A percentile compares a stretch with the other conserved stretches of the same genome.
These are phyloP conservation scores for Tubosaeta brunneosetosa DNA, from an alignment of 768 basidiomycete species.

Conservation along the genomic window DNA sequence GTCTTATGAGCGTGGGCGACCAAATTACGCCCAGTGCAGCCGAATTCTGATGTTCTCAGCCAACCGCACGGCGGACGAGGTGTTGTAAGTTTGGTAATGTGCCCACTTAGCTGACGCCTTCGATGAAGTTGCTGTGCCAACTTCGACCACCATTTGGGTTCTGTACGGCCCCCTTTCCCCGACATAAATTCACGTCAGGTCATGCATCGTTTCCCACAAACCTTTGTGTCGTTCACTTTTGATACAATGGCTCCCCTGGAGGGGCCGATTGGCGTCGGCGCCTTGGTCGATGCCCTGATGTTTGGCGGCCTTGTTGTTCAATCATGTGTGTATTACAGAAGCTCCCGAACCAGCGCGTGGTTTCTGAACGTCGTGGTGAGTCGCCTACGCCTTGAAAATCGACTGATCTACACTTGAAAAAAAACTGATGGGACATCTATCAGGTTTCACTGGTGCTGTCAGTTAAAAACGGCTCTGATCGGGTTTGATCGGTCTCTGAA, in stretches of 20 bases:
- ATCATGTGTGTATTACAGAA: slow-evolving; percentile 25
- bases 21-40: slow-evolving; percentile 6
- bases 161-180: slow-evolving; percentile 9
- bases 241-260: slow-evolving; percentile 21
- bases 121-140: slow-evolving; percentile 11
- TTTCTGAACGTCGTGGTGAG: slow-evolving; percentile 16
- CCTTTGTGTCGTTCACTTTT: neutral
- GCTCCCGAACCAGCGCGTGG: slow-evolving; percentile 12
- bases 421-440: slow-evolving; percentile 1
- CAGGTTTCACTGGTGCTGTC: slow-evolving; percentile 18
- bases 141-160: slow-evolving; percentile 5
- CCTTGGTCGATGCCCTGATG: slow-evolving; percentile 19
- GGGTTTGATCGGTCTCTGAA: slow-evolving; percentile 5
- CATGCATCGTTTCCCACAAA: neutral
- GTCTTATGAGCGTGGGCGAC: neutral
- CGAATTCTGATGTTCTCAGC: slow-evolving; percentile 13
- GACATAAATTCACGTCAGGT: slow-evolving; percentile 13
- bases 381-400: neutral
- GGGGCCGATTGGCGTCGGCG: slow-evolving; percentile 22
- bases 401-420: neutral
- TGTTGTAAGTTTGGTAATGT: slow-evolving; percentile 15
- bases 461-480: neutral
- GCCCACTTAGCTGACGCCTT: slow-evolving; percentile 1
- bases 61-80: neutral
- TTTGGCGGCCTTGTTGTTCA: slow-evolving; percentile 25